Evolutionary conservation across 1,284 basidiomycete species (phyloP).

Genomic region (Ceratobasidium sp.): DNA sequence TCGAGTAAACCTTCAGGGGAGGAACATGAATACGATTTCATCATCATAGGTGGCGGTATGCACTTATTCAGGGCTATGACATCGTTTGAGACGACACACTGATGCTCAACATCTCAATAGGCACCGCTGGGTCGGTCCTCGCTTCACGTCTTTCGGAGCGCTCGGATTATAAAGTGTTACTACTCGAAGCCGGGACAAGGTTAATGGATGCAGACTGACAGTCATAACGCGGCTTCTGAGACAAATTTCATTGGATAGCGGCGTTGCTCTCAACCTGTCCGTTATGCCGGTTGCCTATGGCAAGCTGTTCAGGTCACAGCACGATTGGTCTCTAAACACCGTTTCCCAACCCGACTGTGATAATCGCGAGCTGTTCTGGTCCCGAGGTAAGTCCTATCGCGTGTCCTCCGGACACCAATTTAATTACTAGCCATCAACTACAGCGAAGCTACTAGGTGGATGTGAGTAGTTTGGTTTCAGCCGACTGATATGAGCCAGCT

Average conservation of each 20-base stretch:
- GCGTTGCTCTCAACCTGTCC: constrained; percentile 17
- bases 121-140: constrained; percentile 33
- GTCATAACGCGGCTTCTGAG: not conserved
- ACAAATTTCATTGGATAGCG: constrained; percentile 1
- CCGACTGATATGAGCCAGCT: not conserved
- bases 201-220: not conserved
- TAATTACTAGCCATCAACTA: not conserved
- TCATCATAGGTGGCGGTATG: constrained; percentile 35
- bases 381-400: constrained; percentile 59
- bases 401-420: constrained; percentile 25
- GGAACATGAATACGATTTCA: constrained; percentile 26
- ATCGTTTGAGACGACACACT: not conserved
- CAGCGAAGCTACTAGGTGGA: constrained; percentile 71
- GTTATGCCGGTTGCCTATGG: constrained; percentile 33
- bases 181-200: constrained; percentile 36
- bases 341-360: constrained; percentile 61
- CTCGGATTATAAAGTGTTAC: constrained; percentile 29
- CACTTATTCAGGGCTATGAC: no score
- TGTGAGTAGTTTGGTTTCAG: constrained; percentile 56
- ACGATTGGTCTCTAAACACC: constrained; percentile 63
- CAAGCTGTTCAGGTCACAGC: constrained; percentile 55
- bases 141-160: constrained; percentile 39
- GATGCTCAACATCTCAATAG: not conserved
- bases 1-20: not conserved
- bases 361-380: constrained; percentile 62